These are phyloP conservation scores for Sordariomycetes sp. DNA, from an alignment of 2,329 filamentous ascomycete genomes.

Conservation along the genomic window DNA sequence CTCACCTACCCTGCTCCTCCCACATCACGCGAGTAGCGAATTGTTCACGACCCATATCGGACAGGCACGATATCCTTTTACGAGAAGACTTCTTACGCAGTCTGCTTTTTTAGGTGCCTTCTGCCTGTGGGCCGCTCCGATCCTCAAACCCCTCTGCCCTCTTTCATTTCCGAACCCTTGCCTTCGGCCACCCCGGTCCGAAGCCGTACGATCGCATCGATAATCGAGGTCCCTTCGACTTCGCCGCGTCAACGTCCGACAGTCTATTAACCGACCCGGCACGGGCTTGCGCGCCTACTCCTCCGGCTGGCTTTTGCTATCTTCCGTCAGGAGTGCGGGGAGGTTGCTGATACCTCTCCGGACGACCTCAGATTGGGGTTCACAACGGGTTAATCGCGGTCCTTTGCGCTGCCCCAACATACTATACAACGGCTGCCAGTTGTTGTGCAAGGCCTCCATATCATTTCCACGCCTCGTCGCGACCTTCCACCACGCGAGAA, in stretches of 20 bases:
- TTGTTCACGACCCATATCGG: neutral
- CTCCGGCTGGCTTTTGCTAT: slow-evolving; percentile 1
- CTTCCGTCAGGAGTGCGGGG: slow-evolving; percentile 4
- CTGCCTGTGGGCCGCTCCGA: neutral
- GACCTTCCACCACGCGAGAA: neutral
- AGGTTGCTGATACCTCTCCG: slow-evolving; percentile 6
- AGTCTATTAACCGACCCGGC: neutral
- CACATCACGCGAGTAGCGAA: neutral
- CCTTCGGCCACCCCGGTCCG: neutral
- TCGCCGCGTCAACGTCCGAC: neutral
- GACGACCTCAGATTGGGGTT: slow-evolving; percentile 5
- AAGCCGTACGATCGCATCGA: neutral
- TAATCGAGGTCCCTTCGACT: neutral
- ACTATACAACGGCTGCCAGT: neutral
- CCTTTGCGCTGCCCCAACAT: neutral
- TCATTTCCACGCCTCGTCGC: neutral
- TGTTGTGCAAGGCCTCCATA: neutral
- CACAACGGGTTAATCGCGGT: neutral
- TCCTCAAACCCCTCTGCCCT: neutral
- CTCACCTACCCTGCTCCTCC: neutral
- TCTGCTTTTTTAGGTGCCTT: neutral
- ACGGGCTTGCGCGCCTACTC: neutral
- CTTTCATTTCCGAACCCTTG: neutral
- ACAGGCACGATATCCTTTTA: neutral
- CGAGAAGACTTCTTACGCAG: neutral